Percentiles rank a stretch among this genome's conserved stretches.
phyloP scores from a whole-genome alignment of 495 filamentous ascomycete genomes.

The Penicillium waksmanii region DNA sequence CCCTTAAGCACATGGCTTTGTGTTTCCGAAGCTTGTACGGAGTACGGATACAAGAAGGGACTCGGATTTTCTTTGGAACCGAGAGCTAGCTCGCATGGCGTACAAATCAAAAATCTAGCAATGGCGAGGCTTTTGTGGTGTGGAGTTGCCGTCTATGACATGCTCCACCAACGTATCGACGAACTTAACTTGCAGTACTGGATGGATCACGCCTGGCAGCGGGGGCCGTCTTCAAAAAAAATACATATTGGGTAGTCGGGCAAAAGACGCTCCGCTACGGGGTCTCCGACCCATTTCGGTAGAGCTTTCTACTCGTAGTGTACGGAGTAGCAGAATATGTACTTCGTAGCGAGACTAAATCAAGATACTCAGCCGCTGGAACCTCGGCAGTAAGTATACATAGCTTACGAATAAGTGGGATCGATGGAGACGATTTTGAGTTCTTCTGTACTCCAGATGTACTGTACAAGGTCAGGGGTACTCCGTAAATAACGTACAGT shows the following conservation, averaged over 20 bases:
- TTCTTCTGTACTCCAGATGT: background rate
- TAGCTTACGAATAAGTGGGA: no score
- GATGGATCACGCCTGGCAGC: background rate
- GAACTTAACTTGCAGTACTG: background rate
- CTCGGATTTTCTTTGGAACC: background rate
- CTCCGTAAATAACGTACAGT: background rate
- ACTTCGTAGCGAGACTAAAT: no score
- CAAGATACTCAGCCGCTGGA: no score
- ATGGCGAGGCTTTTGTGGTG: conserved; percentile 5
- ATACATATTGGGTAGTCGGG: no score
- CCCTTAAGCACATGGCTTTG: background rate
- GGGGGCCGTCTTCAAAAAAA: no score
- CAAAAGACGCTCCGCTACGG: no score
- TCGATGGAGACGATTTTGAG: background rate
- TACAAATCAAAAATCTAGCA: conserved; percentile 1
- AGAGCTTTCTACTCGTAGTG: no score
- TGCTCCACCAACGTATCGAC: conserved; percentile 9
- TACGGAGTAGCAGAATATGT: no score
- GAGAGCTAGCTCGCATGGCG: background rate
- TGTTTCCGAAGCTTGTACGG: background rate
- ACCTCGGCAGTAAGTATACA: no score
- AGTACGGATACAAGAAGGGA: no score
- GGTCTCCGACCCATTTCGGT: no score
- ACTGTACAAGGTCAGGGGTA: background rate
- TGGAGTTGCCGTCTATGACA: conserved; percentile 17